Evolutionary conservation across 2,329 filamentous ascomycete species (phyloP).

Genomic region (Setomelanomma holmii): DNA sequence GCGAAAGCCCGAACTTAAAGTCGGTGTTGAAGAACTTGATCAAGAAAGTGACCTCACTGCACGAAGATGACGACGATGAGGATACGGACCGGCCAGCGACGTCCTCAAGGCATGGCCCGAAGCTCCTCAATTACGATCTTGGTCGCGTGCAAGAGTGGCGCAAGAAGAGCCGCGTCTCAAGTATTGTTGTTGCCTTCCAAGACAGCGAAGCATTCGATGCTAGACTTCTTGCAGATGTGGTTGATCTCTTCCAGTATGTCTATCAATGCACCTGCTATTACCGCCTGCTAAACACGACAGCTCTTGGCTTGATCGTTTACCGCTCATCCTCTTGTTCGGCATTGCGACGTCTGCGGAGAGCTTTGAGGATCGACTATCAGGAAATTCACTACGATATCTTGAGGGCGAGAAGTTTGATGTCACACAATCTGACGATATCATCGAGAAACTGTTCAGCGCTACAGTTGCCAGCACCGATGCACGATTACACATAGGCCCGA

Average conservation of each 20-base stretch:
- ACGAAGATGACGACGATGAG: conserved; percentile 64
- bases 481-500: conserved; percentile 68
- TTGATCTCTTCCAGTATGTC: conserved; percentile 71
- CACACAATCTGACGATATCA: conserved; percentile 72
- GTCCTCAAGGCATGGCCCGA: conserved; percentile 60
- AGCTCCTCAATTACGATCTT: conserved; percentile 79
- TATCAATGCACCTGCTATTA: not conserved
- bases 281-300: conserved; percentile 44
- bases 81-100: conserved; percentile 18
- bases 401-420: conserved; percentile 79
- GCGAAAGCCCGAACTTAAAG: conserved; percentile 77
- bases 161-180: conserved; percentile 59
- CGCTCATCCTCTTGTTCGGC: conserved; percentile 78
- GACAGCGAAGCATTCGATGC: conserved; percentile 85
- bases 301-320: conserved; percentile 76
- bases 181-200: conserved; percentile 76
- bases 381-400: conserved; percentile 70
- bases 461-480: conserved; percentile 66
- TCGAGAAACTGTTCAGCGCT: conserved; percentile 74
- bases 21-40: conserved; percentile 76
- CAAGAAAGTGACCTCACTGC: conserved; percentile 65
- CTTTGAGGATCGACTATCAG: conserved; percentile 75
- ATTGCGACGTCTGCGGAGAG: conserved; percentile 83
- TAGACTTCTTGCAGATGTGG: conserved; percentile 72
- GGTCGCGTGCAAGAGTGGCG: conserved; percentile 71